These are phyloP conservation scores for Dictyostelium capitatum DNA, from an alignment of 78 protist genomes.

Conservation along the genomic window DNA sequence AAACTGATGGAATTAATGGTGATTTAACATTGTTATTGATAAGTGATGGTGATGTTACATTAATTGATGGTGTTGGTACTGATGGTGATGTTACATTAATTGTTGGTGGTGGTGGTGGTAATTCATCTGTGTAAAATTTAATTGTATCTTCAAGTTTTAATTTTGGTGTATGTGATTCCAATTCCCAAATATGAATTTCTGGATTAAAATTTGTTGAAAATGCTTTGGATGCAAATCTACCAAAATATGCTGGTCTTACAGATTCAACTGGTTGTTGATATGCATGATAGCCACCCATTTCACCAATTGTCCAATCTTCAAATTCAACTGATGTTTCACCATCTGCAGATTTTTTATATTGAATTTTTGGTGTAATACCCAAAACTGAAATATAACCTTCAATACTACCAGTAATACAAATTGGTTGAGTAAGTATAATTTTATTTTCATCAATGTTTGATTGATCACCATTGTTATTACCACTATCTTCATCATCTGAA, in stretches of 20 bases:
- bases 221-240: conserved; percentile 55
- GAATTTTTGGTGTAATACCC: conserved; percentile 31
- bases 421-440: conserved; percentile 37
- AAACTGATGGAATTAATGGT: background rate
- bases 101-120: background rate
- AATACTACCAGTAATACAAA: conserved; percentile 50
- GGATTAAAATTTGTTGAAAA: conserved; percentile 19
- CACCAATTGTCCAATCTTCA: conserved; percentile 40
- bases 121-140: conserved; percentile 3
- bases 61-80: background rate
- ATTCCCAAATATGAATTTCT: conserved; percentile 76
- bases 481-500: background rate
- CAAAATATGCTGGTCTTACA: conserved; percentile 58
- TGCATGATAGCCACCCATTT: conserved; percentile 23
- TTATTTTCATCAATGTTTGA: background rate
- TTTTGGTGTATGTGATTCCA: conserved; percentile 58
- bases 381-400: conserved; percentile 32
- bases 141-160: conserved; percentile 58
- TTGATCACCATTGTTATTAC: background rate
- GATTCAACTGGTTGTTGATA: conserved; percentile 73
- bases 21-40: background rate
- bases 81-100: background rate
- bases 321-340: background rate
- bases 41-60: background rate
- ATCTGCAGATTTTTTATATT: background rate